Conservation (phyloP, 352 stramenopile genomes). For the Pythium biforme region DNA sequence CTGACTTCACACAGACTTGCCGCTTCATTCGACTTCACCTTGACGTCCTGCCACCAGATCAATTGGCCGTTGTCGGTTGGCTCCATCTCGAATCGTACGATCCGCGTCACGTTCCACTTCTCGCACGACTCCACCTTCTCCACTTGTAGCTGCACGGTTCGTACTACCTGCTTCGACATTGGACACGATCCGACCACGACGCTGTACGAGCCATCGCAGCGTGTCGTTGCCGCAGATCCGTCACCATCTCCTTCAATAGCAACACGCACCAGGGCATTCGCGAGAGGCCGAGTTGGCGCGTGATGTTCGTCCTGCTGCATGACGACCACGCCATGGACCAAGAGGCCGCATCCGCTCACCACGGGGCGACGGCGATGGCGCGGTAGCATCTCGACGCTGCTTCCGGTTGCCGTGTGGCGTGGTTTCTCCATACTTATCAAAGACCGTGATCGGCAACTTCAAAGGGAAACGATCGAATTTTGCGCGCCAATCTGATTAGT, state of each 20-base stretch:
- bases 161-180: neutral
- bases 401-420: neutral
- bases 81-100: neutral
- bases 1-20: constrained; percentile 9
- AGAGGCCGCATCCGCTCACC: constrained; percentile 3
- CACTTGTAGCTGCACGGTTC: neutral
- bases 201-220: constrained; percentile 21
- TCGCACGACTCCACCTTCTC: constrained; percentile 7
- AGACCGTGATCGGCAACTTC: neutral
- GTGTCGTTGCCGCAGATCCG: neutral
- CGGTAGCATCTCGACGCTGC: neutral
- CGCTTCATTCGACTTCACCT: neutral
- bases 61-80: neutral
- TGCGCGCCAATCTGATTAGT: constrained; percentile 17
- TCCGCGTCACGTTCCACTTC: constrained; percentile 13
- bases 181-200: constrained; percentile 9
- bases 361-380: constrained; percentile 3
- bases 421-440: no score
- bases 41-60: constrained; percentile 20
- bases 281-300: constrained; percentile 3
- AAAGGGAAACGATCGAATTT: constrained; percentile 1
- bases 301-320: neutral
- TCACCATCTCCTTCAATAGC: neutral
- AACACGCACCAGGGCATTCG: constrained; percentile 1
- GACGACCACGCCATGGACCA: constrained; percentile 17